Evolutionary conservation across 306 rosid genomes (phyloP).

Genomic region (Casuarina glauca): DNA sequence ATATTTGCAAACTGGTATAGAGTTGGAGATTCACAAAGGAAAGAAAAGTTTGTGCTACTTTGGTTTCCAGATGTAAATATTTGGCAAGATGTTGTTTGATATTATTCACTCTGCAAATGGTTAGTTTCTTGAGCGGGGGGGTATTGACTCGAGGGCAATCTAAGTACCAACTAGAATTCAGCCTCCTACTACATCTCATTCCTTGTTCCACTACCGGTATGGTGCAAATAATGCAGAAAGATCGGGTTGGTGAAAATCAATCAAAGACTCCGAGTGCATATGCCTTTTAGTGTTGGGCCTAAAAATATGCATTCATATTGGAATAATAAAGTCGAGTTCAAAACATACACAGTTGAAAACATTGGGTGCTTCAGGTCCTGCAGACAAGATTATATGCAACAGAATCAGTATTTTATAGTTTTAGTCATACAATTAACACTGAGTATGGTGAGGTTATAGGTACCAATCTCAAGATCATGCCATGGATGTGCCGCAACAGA

Average conservation of each 20-base stretch:
- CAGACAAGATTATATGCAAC: slow-evolving; percentile 33
- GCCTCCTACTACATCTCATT: too few relatives aligned
- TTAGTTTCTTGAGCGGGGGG: too few relatives aligned
- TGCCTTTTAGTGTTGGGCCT: slow-evolving; percentile 8
- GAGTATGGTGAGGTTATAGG: background rate
- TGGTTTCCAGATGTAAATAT: background rate
- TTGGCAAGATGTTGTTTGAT: background rate
- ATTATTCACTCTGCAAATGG: too few relatives aligned
- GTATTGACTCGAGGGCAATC: too few relatives aligned
- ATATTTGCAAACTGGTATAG: background rate
- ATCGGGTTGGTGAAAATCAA: background rate
- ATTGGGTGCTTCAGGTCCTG: slow-evolving; percentile 84
- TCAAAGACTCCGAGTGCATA: background rate
- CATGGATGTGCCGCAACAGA: slow-evolving; percentile 97
- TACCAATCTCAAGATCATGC: slow-evolving; percentile 99
- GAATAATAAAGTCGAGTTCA: background rate
- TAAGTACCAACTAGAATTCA: too few relatives aligned
- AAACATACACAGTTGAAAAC: slow-evolving; percentile 77
- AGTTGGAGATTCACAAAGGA: background rate
- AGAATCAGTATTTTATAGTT: slow-evolving; percentile 21
- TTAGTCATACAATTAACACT: background rate
- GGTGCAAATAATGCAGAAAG: background rate
- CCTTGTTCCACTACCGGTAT: background rate
- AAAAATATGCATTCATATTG: background rate
- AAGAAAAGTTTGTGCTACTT: background rate